Evolutionary conservation across 2,329 filamentous ascomycete genomes (phyloP), one percentile per base, ranked within the genome.

Genomic region (Helotiales sp.): DNA sequence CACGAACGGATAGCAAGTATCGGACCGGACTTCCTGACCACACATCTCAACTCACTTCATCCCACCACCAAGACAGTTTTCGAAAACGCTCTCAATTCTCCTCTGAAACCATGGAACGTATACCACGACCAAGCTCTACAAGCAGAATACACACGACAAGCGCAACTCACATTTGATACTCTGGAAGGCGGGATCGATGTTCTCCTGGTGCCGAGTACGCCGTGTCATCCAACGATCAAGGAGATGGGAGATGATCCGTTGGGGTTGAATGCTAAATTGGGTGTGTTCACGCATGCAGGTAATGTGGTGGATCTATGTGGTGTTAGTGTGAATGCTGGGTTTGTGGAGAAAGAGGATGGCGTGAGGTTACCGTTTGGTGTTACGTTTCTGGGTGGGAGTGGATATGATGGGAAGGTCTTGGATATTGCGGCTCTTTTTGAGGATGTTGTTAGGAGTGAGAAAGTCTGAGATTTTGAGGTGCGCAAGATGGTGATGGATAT

Each of bases 231-330:
- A 49, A 81, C 75, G 1, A 77, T 83, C 12, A 70, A 74, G 46
- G 77, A 81, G 62, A 77, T 83, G 67, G 73, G 79, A 40, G 72
- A 69, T 5, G 78, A 83, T 58, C 80, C 80, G 0, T 71, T 83
- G 34, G 70, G 63, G n/a, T 71, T 77, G 64, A 83, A 83, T 60
- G 76, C 76, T 22, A 73, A 74, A 22, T 56, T 81, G 13, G 78
- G 79, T 5, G 73, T 72, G 25, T 83, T 82, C 61, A 80, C 80
- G 2, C 81, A 83, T 64, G 81, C 77, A 53, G 81, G 72, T 2
- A 84, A 84, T 61, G 78, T 84, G 22, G 69, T 84, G 12, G 81
- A 84, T 69, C 67, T 83, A 12, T 79, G 77, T 65, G 78, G 73
- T 6, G 66, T 79, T 13, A 73, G 72, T 62, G 61, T 69, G 1